Base-by-base conservation (phyloP, 2,329 filamentous ascomycete genomes). In the Sphaceloma murrayae region DNA sequence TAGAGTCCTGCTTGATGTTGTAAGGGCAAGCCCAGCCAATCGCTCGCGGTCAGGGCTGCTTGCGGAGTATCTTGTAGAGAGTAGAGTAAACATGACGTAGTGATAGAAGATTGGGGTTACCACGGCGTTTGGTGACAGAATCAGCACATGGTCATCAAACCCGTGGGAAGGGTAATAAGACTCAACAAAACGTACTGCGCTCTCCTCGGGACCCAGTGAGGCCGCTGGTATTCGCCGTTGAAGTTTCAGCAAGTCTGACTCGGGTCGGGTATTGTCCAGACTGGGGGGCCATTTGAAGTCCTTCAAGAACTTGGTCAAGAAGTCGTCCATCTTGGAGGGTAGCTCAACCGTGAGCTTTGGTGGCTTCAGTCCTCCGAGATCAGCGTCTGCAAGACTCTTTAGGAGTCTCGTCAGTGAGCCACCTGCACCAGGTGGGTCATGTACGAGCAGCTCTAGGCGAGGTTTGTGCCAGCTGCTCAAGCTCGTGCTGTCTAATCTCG, bases 271-370 rank as follows among this genome's bases (percentile, higher is more conserved):
- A 63, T 69, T 16, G 60, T 62, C 53, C 61, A 62, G 29, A 56
- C 67, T 39, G 1, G 78, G 77, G 7, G 85, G 83, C 82, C 85
- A 93, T 24, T 69, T 65, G 50, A 86, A 82, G 1, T 54, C 58
- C 30, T 74, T 63, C 5, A 94, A 61, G 44, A 79, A 86, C 10
- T 65, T 64, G 42, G 75, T 69, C 4, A 84, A 75, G 2, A 77
- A 69, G 2, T 68, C 60, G 53, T 94, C 85, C 13, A 88, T 66
- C 21, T 76, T 65, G 19, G 75, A 67, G 0, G 88, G 86, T 5
- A 98, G 69, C 57, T 96, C 88, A 39, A 96, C 78, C 2, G 83
- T 94, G 34, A 98, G 67, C 49, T 82, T 78, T 2, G 88, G 88
- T 2, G 74, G 65, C 1, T 73, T 67, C 31, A 82, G 68, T 0